Evolutionary conservation across 2,329 filamentous ascomycete genomes (phyloP).

Genomic region (Paecilomyces fulvus): DNA sequence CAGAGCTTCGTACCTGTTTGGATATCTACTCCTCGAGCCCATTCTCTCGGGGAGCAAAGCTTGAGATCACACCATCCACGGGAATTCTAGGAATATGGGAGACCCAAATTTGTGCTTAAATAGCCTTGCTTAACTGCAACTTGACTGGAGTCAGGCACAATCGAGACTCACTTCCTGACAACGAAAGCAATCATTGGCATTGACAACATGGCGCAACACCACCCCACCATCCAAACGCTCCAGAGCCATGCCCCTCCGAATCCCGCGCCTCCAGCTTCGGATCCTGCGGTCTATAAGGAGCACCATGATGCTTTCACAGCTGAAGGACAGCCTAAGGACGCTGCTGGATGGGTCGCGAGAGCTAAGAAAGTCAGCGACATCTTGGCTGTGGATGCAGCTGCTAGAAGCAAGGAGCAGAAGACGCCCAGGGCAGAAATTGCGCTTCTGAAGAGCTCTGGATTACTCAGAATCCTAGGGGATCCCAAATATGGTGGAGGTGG

Average conservation of each 20-base stretch:
- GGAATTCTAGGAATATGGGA: neutral
- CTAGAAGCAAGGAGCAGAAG: slow-evolving; percentile 45
- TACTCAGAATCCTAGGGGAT: slow-evolving; percentile 44
- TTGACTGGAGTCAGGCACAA: neutral
- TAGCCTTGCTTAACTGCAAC: neutral
- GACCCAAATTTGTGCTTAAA: neutral
- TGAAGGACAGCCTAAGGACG: slow-evolving; percentile 29
- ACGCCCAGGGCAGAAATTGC: slow-evolving; percentile 44
- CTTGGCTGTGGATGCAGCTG: slow-evolving; percentile 40
- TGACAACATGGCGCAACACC: neutral
- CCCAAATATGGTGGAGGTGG: slow-evolving; percentile 46
- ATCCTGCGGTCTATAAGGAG: slow-evolving; percentile 33
- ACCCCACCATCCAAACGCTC: neutral
- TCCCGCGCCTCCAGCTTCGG: slow-evolving; percentile 15
- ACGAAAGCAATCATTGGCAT: neutral
- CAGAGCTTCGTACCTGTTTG: neutral
- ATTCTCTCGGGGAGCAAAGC: neutral
- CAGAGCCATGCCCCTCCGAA: neutral
- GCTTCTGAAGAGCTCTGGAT: slow-evolving; percentile 44
- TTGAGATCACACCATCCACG: neutral
- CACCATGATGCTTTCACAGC: slow-evolving; percentile 31
- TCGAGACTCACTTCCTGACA: neutral
- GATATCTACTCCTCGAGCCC: neutral
- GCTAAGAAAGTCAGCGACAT: slow-evolving; percentile 43
- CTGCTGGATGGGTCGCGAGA: slow-evolving; percentile 40